Base-by-base conservation (phyloP, 352 stramenopile genomes). In the Phytopythium boreale region DNA sequence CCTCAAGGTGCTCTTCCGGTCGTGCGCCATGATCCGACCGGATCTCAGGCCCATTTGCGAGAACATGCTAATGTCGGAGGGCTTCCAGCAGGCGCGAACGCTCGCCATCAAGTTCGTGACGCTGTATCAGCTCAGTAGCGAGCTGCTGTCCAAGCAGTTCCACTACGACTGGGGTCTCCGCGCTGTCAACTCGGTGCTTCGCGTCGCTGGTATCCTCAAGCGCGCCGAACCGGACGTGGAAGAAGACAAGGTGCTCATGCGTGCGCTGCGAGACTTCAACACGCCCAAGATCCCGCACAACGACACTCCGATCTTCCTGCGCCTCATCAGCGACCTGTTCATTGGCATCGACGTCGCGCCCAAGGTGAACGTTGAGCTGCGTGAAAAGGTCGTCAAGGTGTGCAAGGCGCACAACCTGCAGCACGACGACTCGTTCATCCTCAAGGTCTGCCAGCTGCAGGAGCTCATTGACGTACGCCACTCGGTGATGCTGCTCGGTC, bases 1-100 rank as follows among this genome's bases (percentile, higher is more conserved):
- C 56, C 64, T 98, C 1, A 97, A 97, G 62, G 89, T 95, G 64
- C 75, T 98, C n/a, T 96, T 96, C 74, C 86, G 87, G 2, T 95
- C 85, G 69, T 99, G 74, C 66, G 96, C 74, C 72, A 98, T 92
- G 97, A 98, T 98, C 63, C 90, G 94, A 61, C 96, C 96, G 1
- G 96, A 99, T 64, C 84, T 98, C 56, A 95, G 90, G 24, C 85
- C 87, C 2, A 96, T 96, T 59, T 95, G 83, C 24, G 88, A 95
- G 66, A 95, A 95, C 51, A 96, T 96, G 88, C 75, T 96, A 52
- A 95, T 96, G 86, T 93, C 87, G 0, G 88, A 96, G 70, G 88
- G 88, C 7, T 96, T 96, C 62, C 79, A 93, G 61, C 85, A 96
- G 29, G 91, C 91, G 9, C 82, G 89, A 2, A 94, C 84, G 5